phyloP scores from a whole-genome alignment of 768 basidiomycete species.

The Lentinula lateritia region DNA sequence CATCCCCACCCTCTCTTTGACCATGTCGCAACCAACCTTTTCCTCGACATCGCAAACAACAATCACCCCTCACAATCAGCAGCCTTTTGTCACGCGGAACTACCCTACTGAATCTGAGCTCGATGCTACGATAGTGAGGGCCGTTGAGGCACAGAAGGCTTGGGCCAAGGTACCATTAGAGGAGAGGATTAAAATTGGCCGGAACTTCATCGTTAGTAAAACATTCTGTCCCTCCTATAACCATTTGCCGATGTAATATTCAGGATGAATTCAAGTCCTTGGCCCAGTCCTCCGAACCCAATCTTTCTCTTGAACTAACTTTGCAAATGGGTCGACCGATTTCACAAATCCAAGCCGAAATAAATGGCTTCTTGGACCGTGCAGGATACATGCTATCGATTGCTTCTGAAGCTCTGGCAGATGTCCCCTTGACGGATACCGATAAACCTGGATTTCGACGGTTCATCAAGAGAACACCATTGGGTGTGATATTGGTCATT shows the following conservation, averaged over 20 bases:
- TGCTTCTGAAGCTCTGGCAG: slow-evolving; percentile 67
- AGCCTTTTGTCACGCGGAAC: slow-evolving; percentile 58
- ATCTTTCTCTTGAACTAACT: slow-evolving; percentile 72
- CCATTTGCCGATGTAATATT: background rate
- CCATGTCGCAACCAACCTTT: background rate
- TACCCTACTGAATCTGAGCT: slow-evolving; percentile 62
- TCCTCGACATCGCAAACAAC: slow-evolving; percentile 58
- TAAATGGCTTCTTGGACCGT: slow-evolving; percentile 75
- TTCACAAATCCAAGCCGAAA: slow-evolving; percentile 71
- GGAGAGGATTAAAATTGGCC: slow-evolving; percentile 64
- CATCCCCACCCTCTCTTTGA: no score
- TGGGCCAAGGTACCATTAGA: slow-evolving; percentile 74
- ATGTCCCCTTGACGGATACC: slow-evolving; percentile 68
- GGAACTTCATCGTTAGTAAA: slow-evolving; percentile 30
- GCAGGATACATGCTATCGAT: slow-evolving; percentile 83
- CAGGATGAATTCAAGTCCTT: slow-evolving; percentile 46
- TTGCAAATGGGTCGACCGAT: slow-evolving; percentile 91
- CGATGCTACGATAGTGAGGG: slow-evolving; percentile 43
- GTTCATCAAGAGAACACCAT: slow-evolving; percentile 76
- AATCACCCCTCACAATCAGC: slow-evolving; percentile 75
- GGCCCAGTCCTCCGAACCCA: slow-evolving; percentile 27
- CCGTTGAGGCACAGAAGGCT: slow-evolving; percentile 62
- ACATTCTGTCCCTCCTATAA: background rate
- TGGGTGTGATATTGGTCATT: slow-evolving; percentile 86
- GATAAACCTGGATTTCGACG: slow-evolving; percentile 82